Evolutionary conservation across 345 rosid genomes (phyloP), one percentile per base, ranked within the genome.

Genomic region (Physaria fendleri): DNA sequence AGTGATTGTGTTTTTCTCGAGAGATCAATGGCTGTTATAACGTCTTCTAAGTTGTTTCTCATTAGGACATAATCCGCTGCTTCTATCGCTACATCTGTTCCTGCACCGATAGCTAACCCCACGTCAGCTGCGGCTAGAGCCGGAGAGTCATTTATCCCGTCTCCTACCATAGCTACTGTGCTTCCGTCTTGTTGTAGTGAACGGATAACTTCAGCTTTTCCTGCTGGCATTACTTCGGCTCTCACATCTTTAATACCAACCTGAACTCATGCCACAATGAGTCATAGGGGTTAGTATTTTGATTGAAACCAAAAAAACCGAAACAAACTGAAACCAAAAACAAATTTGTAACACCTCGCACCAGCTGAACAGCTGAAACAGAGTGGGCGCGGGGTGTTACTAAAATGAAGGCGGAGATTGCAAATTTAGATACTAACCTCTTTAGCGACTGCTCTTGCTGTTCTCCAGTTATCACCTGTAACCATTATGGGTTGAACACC

Each of bases 101-200:
- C 99, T 7, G 99, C 99, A 32, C 99, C 99, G 61, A 94, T 90
- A 9, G 97, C 99, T 88, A 94, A 85, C 29, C 99, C 99, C 37
- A 94, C 88, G 35, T 94, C 99, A 0, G 99, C 88, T 20, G 99
- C 97, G 0, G 95, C 99, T 40, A 94, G 82, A 43, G 96, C 99
- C 0, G 99, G 99, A 4, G 99, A 94, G 68, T 94, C 99, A n/a
- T 94, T 94, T 65, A 94, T 90, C 15, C 99, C 99, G 10, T 94
- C 99, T 52, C 99, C 99, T 28, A 94, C 97, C 99, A 94, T 94
- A 0, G 99, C 97, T 4, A 94, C 97, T 0, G 77, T 77, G 81
- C 88, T 90, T 62, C 97, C 97, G 25, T 85, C 85, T 46, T 69
- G 76, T 67, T 94, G 99, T 55, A 94, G 79, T 7, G 87, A 82